A percentile compares a stretch with the other conserved stretches of the same genome.
These are phyloP conservation scores for Clonostachys sp. DNA, from an alignment of 2,329 filamentous ascomycete genomes.

Conservation along the genomic window DNA sequence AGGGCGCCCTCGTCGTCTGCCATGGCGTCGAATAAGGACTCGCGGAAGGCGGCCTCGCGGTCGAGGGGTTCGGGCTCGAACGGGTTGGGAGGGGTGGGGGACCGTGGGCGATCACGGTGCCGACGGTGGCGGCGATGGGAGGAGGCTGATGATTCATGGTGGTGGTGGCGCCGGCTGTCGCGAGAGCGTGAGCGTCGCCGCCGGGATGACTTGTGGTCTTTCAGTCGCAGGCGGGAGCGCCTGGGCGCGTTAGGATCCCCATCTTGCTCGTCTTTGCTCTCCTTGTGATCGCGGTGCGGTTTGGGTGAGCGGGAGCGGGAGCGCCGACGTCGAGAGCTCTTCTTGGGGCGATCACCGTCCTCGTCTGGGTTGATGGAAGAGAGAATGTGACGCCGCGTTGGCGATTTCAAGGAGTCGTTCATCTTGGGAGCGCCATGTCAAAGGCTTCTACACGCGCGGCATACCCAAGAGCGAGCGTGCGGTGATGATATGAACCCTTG, in stretches of 20 bases:
- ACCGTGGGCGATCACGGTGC: slow-evolving; percentile 23
- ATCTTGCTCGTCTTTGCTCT: slow-evolving; percentile 1
- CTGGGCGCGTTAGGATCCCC: slow-evolving; percentile 10
- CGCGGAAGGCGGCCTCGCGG: slow-evolving; percentile 75
- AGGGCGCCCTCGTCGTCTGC: slow-evolving; percentile 93
- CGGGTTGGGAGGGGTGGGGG: slow-evolving; percentile 41
- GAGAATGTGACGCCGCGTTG: slow-evolving; percentile 40
- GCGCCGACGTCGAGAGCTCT: not conserved
- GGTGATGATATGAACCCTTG: no score
- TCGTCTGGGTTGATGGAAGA: slow-evolving; percentile 39
- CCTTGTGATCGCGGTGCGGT: slow-evolving; percentile 5
- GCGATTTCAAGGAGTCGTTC: slow-evolving; percentile 23
- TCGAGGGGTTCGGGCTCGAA: slow-evolving; percentile 46
- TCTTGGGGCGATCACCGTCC: not conserved
- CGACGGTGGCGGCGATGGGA: slow-evolving; percentile 18
- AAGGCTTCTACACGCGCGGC: no score
- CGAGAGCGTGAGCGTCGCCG: slow-evolving; percentile 8
- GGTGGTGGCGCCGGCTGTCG: slow-evolving; percentile 4
- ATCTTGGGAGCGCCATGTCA: slow-evolving; percentile 13
- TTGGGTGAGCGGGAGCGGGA: slow-evolving; percentile 1
- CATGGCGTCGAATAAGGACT: slow-evolving; percentile 94
- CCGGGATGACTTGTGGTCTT: slow-evolving; percentile 19
- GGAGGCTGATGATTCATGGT: slow-evolving; percentile 4
- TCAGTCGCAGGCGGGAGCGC: slow-evolving; percentile 24
- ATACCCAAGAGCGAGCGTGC: no score